These are phyloP conservation scores for Starmerella khaoyaiensis DNA, from an alignment of 805 yeast genomes.

Conservation along the genomic window DNA sequence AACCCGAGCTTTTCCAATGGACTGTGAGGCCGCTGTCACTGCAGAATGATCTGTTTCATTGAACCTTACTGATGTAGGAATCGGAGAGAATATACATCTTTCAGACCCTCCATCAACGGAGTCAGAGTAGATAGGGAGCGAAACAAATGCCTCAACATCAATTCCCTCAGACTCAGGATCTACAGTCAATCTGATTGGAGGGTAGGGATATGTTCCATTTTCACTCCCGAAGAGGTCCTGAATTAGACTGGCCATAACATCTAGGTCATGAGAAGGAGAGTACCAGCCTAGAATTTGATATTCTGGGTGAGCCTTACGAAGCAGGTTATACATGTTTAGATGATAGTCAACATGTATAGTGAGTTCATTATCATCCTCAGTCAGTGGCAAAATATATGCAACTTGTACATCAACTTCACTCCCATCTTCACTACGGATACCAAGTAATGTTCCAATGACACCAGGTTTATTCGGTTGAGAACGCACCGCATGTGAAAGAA, in stretches of 20 bases:
- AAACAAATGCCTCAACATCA: constrained; percentile 59
- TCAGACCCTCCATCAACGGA: constrained; percentile 26
- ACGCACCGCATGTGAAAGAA: constrained; percentile 58
- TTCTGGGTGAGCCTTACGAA: constrained; percentile 67
- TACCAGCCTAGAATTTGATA: constrained; percentile 79
- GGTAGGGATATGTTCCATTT: constrained; percentile 58
- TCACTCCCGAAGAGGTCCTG: constrained; percentile 69
- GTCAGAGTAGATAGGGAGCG: constrained; percentile 47
- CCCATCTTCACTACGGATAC: constrained; percentile 75
- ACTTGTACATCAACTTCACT: constrained; percentile 56
- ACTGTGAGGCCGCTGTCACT: constrained; percentile 21
- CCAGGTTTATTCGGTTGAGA: constrained; percentile 42
- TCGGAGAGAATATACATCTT: constrained; percentile 58
- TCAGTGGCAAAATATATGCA: constrained; percentile 61
- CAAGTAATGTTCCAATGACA: constrained; percentile 71
- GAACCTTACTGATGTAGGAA: constrained; percentile 51
- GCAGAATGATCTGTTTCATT: constrained; percentile 37
- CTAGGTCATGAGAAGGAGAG: constrained; percentile 42
- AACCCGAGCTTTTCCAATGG: constrained; percentile 27
- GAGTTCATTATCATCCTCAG: constrained; percentile 61
- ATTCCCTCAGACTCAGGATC: constrained; percentile 40
- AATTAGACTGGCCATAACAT: constrained; percentile 59
- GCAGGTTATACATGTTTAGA: constrained; percentile 52
- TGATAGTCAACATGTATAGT: constrained; percentile 67
- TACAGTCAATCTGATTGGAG: constrained; percentile 68